Evolutionary conservation across 352 stramenopile species (phyloP), one percentile per base, ranked within the genome.

Genomic region (Blastocystis sp.): DNA sequence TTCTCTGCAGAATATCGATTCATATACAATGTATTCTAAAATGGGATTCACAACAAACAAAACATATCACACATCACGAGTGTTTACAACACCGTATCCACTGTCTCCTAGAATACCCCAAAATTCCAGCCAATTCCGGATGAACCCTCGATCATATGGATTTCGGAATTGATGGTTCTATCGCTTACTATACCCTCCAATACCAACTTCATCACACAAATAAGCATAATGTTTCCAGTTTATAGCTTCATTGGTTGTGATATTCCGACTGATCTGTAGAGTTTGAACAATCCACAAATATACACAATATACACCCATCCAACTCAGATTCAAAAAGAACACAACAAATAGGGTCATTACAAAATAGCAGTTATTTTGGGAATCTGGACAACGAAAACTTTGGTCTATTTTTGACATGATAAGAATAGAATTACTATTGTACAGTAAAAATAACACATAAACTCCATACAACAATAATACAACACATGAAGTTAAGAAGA

Each of bases 181-280:
- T 54, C 29, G 7, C 3, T 57, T 2, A 61, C 19, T 2, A 51
- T 12, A 3, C 16, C n/a, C 21, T 35, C 24, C 35, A 16, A n/a
- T n/a, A 51, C 7, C 4, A 37, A 87, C 77, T 29, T 87, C 43
- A 29, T 78, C 65, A n/a, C 56, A 51, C 49, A 87, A 21, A 63
- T 87, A 87, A 4, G 77, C 35, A 29, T 87, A 87, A 87, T 87
- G 77, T 29, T 61, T 87, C 77, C 77, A 87, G 65, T 87, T 87
- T 42, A 87, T 87, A 2, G n/a, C 19, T 43, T 87, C 77, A 39
- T 87, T 87, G 2, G 77, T 87, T 12, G 77, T 87, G 37, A 77
- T 77, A 63, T 87, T 87, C 9, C 32, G 14, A 29, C 77, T 87
- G 19, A 87, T 74, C 65, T 87, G 77, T 2, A 27, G 16, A 2